Percentiles rank a stretch among this genome's conserved stretches.
These are phyloP conservation scores for Capsella rubella DNA, from an alignment of 441 rosid genomes.

Conservation along the genomic window DNA sequence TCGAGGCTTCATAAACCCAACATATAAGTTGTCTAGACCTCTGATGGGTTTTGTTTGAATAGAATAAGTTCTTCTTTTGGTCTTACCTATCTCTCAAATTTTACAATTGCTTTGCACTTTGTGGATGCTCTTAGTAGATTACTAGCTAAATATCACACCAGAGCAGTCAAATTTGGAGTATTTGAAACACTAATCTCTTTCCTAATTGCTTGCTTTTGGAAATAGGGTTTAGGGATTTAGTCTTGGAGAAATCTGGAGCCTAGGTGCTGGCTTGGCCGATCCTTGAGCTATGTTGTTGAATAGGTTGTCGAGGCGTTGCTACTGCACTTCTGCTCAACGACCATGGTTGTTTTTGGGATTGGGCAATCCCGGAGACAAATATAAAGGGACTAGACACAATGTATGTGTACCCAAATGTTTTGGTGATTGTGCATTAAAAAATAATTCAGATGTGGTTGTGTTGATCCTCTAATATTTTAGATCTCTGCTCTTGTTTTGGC, in stretches of 20 bases:
- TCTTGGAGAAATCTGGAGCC: neutral
- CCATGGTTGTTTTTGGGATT: constrained; percentile 92
- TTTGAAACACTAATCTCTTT: constrained; percentile 13
- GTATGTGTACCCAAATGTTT: constrained; percentile 44
- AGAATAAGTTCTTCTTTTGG: too few species aligned
- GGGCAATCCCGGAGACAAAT: constrained; percentile 94
- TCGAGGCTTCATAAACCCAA: too few species aligned
- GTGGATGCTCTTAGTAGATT: too few species aligned
- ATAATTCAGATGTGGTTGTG: neutral
- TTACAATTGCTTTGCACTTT: too few species aligned
- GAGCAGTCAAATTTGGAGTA: constrained; percentile 5
- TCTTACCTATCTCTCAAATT: too few species aligned
- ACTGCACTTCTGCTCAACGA: constrained; percentile 55
- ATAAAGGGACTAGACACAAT: constrained; percentile 82
- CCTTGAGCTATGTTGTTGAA: constrained; percentile 32
- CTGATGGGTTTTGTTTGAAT: too few species aligned
- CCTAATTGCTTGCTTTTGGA: constrained; percentile 21
- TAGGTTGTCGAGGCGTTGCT: constrained; percentile 50
- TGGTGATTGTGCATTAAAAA: constrained; percentile 2
- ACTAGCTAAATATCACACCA: too few species aligned
- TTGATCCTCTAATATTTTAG: constrained; percentile 26
- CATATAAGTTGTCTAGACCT: too few species aligned
- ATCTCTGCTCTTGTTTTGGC: neutral
- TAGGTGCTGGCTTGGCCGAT: constrained; percentile 1
- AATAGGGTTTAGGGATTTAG: neutral